These are phyloP conservation scores for Apophysomyces ossiformis DNA, from an alignment of 371 early-diverging fungal genomes.

Conservation along the genomic window DNA sequence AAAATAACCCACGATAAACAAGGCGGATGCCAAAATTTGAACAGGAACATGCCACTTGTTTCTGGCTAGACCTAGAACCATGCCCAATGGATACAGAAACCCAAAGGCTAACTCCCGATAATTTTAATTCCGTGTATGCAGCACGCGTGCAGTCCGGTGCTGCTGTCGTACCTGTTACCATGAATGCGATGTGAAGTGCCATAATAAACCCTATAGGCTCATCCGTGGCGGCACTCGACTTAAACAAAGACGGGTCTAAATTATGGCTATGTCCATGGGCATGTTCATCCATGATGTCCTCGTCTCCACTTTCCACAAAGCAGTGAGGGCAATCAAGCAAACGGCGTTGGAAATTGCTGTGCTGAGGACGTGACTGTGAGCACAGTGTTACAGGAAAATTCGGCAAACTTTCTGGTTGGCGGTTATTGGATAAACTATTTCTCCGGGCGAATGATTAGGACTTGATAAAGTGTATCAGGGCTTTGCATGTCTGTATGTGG, in stretches of 20 bases:
- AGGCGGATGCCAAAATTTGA: slow-evolving; percentile 52
- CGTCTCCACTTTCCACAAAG: too few species aligned
- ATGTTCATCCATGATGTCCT: slow-evolving; percentile 23
- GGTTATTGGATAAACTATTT: background rate
- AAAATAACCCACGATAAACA: slow-evolving; percentile 60
- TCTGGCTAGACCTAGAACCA: slow-evolving; percentile 63
- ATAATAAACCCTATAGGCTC: slow-evolving; percentile 54
- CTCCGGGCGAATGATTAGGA: background rate
- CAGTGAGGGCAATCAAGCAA: background rate
- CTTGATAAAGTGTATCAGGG: background rate
- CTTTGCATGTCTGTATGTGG: too few species aligned
- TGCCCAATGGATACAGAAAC: slow-evolving; percentile 54
- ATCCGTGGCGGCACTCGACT: slow-evolving; percentile 43
- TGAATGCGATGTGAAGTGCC: slow-evolving; percentile 48
- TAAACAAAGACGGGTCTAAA: slow-evolving; percentile 42
- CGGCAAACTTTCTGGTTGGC: background rate
- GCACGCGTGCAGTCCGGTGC: background rate
- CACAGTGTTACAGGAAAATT: background rate
- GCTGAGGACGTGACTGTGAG: background rate
- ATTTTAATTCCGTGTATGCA: background rate
- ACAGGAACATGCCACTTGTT: slow-evolving; percentile 71
- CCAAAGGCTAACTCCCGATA: slow-evolving; percentile 28
- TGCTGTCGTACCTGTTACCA: slow-evolving; percentile 39
- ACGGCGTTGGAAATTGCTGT: background rate
- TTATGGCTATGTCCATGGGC: slow-evolving; percentile 48